phyloP scores from a whole-genome alignment of 768 basidiomycete genomes.

The Lactarius quietus region DNA sequence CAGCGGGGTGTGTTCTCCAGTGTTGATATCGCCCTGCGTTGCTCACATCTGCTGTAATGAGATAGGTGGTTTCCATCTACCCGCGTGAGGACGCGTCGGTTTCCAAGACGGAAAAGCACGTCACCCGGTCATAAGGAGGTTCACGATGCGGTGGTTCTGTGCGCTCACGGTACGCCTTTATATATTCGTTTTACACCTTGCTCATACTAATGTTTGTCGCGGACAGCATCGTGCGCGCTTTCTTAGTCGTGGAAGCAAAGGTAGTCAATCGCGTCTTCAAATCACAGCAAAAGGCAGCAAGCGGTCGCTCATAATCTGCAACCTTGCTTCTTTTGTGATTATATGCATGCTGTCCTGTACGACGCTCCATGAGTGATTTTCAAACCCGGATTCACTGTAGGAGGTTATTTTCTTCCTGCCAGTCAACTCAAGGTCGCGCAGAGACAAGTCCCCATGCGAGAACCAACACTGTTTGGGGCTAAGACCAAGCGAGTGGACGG shows the following conservation, averaged over 20 bases:
- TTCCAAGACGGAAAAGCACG: constrained; percentile 97
- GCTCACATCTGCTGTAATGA: background rate
- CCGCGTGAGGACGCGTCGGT: constrained; percentile 94
- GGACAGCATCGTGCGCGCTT: constrained; percentile 92
- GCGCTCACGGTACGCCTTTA: constrained; percentile 73
- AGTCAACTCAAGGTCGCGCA: no score
- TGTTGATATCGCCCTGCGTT: background rate
- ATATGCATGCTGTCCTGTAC: constrained; percentile 8
- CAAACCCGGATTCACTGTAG: background rate
- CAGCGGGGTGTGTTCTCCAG: constrained; percentile 81
- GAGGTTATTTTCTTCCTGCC: background rate
- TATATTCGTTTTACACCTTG: constrained; percentile 15
- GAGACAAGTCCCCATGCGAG: no score
- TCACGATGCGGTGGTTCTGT: constrained; percentile 96
- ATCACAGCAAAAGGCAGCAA: constrained; percentile 56
- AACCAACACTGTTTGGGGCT: no score
- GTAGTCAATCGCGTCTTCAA: constrained; percentile 99
- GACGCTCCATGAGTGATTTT: constrained; percentile 2
- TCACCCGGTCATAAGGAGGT: constrained; percentile 94
- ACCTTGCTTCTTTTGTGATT: background rate
- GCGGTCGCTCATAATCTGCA: constrained; percentile 27
- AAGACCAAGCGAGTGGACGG: no score
- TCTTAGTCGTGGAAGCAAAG: constrained; percentile 99
- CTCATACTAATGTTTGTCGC: background rate
- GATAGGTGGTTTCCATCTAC: constrained; percentile 88